A percentile compares a stretch with the other conserved stretches of the same genome.
These are phyloP conservation scores for Pichia paraexigua DNA, from an alignment of 805 yeast species.

Conservation along the genomic window DNA sequence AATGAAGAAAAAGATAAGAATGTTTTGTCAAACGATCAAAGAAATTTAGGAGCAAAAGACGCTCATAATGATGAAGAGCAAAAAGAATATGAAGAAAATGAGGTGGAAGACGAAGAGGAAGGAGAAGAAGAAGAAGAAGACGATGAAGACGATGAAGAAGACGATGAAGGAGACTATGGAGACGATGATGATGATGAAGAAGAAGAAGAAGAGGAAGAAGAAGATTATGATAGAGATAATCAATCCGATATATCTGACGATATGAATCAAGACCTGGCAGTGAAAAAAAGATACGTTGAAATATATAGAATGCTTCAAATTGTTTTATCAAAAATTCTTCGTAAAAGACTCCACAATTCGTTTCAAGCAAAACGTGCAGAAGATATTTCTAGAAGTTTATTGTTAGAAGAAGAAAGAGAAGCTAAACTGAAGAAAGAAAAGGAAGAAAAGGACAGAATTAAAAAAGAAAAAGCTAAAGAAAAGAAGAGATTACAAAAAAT, in stretches of 20 bases:
- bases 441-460: conserved; percentile 56
- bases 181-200: conserved; percentile 14
- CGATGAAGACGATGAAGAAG: conserved; percentile 10
- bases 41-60: not conserved
- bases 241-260: conserved; percentile 32
- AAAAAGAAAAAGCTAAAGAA: conserved; percentile 63
- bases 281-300: conserved; percentile 62
- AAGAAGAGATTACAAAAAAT: conserved; percentile 55
- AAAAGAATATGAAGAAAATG: conserved; percentile 15
- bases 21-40: not conserved
- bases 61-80: not conserved
- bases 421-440: conserved; percentile 55
- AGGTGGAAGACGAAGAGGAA: conserved; percentile 11
- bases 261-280: conserved; percentile 41
- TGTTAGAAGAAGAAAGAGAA: conserved; percentile 66
- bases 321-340: conserved; percentile 71
- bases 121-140: conserved; percentile 10
- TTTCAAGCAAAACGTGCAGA: conserved; percentile 77
- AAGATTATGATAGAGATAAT: conserved; percentile 17
- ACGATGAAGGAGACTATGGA: conserved; percentile 7
- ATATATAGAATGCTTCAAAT: conserved; percentile 73
- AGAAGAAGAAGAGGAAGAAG: conserved; percentile 17
- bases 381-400: conserved; percentile 53
- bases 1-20: not conserved
- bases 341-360: conserved; percentile 63